phyloP scores from a whole-genome alignment of 1,139 yeast species.

The Magnusiomyces clavatus region DNA sequence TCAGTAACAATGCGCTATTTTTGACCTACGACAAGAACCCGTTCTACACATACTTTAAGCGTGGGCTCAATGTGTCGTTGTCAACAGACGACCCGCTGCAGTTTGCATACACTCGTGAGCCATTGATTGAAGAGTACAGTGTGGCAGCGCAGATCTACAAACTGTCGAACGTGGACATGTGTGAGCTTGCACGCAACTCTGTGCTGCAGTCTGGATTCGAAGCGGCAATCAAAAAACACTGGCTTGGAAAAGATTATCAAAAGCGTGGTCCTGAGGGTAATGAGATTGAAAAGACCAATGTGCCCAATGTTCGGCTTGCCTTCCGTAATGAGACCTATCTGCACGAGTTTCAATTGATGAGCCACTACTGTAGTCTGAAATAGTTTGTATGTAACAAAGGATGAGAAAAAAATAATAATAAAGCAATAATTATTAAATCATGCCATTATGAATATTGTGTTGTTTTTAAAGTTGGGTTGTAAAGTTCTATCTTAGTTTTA shows the following conservation, averaged over 20 bases:
- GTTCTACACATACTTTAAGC: slow-evolving; percentile 77
- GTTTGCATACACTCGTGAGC: slow-evolving; percentile 93
- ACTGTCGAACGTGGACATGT: slow-evolving; percentile 90
- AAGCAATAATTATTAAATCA: too few relatives aligned
- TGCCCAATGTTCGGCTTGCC: slow-evolving; percentile 77
- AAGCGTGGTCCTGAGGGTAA: slow-evolving; percentile 65
- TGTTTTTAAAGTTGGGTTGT: too few relatives aligned
- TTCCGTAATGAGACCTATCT: slow-evolving; percentile 75
- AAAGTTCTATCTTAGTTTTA: too few relatives aligned
- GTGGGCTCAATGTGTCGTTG: slow-evolving; percentile 87
- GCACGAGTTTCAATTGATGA: slow-evolving; percentile 68
- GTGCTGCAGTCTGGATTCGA: slow-evolving; percentile 94
- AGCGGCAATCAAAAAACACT: slow-evolving; percentile 70
- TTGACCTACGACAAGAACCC: slow-evolving; percentile 94
- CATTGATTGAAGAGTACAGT: slow-evolving; percentile 94
- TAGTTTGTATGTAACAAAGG: too few relatives aligned
- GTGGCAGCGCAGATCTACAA: slow-evolving; percentile 97
- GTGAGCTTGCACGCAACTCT: slow-evolving; percentile 79
- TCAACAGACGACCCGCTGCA: slow-evolving; percentile 94
- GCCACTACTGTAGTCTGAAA: slow-evolving; percentile 39
- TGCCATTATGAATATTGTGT: too few relatives aligned
- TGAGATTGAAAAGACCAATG: slow-evolving; percentile 88
- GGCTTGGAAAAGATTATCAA: slow-evolving; percentile 76
- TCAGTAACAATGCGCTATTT: slow-evolving; percentile 92
- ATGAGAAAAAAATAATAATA: too few relatives aligned